Evolutionary conservation across 768 basidiomycete genomes (phyloP).

Genomic region (Rhodotorula toruloides): DNA sequence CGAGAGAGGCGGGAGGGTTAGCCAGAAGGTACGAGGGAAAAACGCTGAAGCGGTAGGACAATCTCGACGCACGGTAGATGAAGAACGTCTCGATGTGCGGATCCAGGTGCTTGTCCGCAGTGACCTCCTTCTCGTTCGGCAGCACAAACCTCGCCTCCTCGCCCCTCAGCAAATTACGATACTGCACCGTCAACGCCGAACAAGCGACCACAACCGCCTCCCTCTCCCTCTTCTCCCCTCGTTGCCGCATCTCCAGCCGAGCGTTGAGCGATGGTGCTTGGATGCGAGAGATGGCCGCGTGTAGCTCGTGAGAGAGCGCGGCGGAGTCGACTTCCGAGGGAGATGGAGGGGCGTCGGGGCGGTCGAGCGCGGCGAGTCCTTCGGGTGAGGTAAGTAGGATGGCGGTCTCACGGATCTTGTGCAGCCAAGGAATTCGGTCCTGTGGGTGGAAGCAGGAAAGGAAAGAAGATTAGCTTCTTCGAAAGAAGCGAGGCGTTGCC

Average conservation of each 20-base stretch:
- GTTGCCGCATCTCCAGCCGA: slow-evolving; percentile 8
- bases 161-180: slow-evolving; percentile 77
- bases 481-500: background rate
- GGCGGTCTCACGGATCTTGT: slow-evolving; percentile 62
- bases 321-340: background rate
- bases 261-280: slow-evolving; percentile 14
- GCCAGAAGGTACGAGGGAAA: background rate
- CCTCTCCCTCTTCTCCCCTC: slow-evolving; percentile 32
- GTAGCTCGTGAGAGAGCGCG: slow-evolving; percentile 16
- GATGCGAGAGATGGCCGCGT: slow-evolving; percentile 11
- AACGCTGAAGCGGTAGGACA: background rate
- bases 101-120: slow-evolving; percentile 20
- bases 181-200: slow-evolving; percentile 73
- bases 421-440: slow-evolving; percentile 83
- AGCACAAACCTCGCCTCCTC: slow-evolving; percentile 41
- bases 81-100: slow-evolving; percentile 61
- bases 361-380: slow-evolving; percentile 21
- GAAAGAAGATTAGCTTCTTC: background rate
- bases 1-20: too few species aligned
- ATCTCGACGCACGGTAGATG: slow-evolving; percentile 55
- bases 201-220: slow-evolving; percentile 74
- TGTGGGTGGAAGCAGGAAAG: background rate
- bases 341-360: background rate
- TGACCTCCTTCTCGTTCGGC: slow-evolving; percentile 15
- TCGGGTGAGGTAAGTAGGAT: slow-evolving; percentile 27